These are phyloP conservation scores for Pholiota microspora DNA, from an alignment of 768 basidiomycete species.

Conservation along the genomic window DNA sequence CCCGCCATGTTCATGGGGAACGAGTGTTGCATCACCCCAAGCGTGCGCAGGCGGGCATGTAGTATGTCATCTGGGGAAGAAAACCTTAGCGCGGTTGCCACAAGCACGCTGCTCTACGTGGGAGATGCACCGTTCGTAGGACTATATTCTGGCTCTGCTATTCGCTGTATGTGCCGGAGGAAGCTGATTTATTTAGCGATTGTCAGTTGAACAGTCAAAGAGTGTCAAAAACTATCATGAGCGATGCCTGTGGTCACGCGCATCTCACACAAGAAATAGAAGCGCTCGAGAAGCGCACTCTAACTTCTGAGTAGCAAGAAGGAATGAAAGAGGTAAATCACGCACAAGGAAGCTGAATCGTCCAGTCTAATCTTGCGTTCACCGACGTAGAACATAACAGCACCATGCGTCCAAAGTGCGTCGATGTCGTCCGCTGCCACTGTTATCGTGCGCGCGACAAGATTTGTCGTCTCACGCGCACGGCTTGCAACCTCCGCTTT, in stretches of 20 bases:
- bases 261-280: not conserved
- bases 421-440: constrained; percentile 50
- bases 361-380: constrained; percentile 64
- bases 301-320: not conserved
- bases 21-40: constrained; percentile 76
- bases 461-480: constrained; percentile 32
- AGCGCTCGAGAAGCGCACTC: not conserved
- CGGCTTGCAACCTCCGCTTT: constrained; percentile 13
- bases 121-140: constrained; percentile 59
- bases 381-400: constrained; percentile 55
- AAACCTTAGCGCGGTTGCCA: not conserved
- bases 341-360: constrained; percentile 77
- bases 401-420: constrained; percentile 69
- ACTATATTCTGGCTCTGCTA: constrained; percentile 66
- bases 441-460: constrained; percentile 57
- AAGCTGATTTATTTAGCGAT: constrained; percentile 45
- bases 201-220: constrained; percentile 1
- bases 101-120: not conserved
- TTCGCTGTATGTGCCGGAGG: constrained; percentile 60
- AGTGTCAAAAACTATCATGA: not conserved
- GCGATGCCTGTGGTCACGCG: not conserved
- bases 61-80: constrained; percentile 63
- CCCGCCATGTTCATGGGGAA: constrained; percentile 68
- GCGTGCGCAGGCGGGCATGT: constrained; percentile 75
- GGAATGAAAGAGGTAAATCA: constrained; percentile 11